Base-by-base conservation (phyloP, 352 stramenopile genomes). In the Pythium aphanidermatum region DNA sequence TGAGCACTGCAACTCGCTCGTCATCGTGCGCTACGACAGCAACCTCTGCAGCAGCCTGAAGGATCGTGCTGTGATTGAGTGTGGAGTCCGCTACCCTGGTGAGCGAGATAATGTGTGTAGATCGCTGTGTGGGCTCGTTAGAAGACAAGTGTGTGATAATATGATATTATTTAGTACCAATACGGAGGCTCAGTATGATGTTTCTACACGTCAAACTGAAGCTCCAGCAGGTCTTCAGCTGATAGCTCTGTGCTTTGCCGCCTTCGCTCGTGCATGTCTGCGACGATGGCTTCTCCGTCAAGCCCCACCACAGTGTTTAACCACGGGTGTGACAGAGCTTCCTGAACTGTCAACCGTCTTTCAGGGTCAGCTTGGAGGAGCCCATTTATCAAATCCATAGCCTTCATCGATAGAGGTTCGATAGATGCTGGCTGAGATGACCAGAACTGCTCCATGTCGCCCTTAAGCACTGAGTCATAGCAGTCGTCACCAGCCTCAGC, bases 401-500 rank as follows among this genome's bases (percentile, higher is more conserved):
- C 83, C 3, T 79, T 58, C 4, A 54, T 23, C 34, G 46, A 65
- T 31, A 89, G 70, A 3, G 39, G 13, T 10, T 26, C 40, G 8
- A 77, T 58, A 43, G 68, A 60, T 9, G 61, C 43, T 2, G 67
- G 56, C 36, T 87, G 72, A 14, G 63, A 52, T 6, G 43, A 36
- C 75, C 72, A 87, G 42, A 87, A 87, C 28, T 54, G 28, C 10
- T 62, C 28, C 49, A 83, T 65, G 46, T 74, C 58, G 8, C 58
- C 55, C 12, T 39, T 38, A 23, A 83, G 36, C 9, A 87, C 46
- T 39, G 47, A 63, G 53, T 80, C 59, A 56, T 84, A 95, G 68
- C 70, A 89, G 43, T 46, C 69, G 49, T 96, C 83, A 25, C 68
- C 81, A 24, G 58, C 60, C 11, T 71, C 51, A 5, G 82, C 74